Base-by-base conservation (phyloP, 2,329 filamentous ascomycete genomes). In the Elsinoe perseae region DNA sequence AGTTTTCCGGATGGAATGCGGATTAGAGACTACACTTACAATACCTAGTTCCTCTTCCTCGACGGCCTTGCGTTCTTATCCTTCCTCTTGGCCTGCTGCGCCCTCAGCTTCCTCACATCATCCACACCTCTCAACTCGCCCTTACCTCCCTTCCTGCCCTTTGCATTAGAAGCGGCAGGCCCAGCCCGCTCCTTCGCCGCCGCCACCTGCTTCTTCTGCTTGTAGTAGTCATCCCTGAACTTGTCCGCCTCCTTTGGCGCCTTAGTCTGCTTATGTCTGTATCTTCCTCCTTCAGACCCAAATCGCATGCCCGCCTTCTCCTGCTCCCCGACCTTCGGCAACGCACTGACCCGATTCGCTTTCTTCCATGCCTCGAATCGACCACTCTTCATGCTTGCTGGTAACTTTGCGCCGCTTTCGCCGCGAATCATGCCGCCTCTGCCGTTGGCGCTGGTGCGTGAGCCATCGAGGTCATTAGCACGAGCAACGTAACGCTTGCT, bases 231-330 rank as follows among this genome's bases (percentile, higher is more conserved):
- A 70, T 92, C 90, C 59, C 93, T 81, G 72, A 81, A 92, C 74
- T 87, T 92, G 76, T 98, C 93, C 6, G 93, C 90, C 64, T 89
- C 83, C 78, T 96, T 97, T 61, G 95, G 93, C 57, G 90, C 90
- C 73, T 81, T 84, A 69, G 93, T 85, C 71, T 85, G 82, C 73
- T 86, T 92, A 75, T 98, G 93, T 76, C 86, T 88, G 77, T 86
- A 95, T 60, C 84, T 78, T 2, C 78, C 78, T 25, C 69, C 69
- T 18, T 70, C 70, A 56, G 68, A 62, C 1, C 57, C 67, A 16
- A 57, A 57, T 12, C 38, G 36, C 9, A n/a, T 25, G 65, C 56
- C 72, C 43, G 61, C 64, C 56, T 62, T 73, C 72, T 97, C 93
- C 43, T 79, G 71, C 71, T 97, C 92, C 61, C 95, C 93, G 30